A percentile compares a stretch with the other conserved stretches of the same genome.
These are phyloP conservation scores for Hymenoscyphus fraxineus DNA, from an alignment of 2,329 filamentous ascomycete genomes.

Conservation along the genomic window DNA sequence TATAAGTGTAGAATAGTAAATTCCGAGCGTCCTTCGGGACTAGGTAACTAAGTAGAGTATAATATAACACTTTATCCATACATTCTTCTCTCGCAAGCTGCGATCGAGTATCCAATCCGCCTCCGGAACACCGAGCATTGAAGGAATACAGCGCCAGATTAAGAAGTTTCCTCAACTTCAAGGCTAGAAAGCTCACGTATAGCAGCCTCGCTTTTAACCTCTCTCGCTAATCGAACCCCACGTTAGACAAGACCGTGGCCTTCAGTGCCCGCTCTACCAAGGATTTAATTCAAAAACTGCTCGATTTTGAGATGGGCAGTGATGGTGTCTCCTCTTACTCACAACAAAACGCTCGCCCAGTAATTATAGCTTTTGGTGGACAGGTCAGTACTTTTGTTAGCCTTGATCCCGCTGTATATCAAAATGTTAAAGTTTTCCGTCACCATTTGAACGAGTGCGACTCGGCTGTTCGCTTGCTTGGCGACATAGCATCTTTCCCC, in stretches of 20 bases:
- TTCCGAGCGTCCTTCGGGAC: no score
- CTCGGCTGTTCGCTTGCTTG: constrained; percentile 4
- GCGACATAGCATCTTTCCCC: constrained; percentile 17
- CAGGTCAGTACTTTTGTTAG: constrained; percentile 13
- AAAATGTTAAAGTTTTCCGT: constrained; percentile 12
- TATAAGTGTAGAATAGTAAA: no score
- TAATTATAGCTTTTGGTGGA: constrained; percentile 37
- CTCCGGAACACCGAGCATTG: background rate
- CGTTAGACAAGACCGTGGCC: background rate
- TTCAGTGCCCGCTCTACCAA: background rate
- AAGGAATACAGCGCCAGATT: background rate
- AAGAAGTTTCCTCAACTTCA: background rate
- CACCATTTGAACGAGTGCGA: constrained; percentile 19
- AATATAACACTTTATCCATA: no score
- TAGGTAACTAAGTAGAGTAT: no score
- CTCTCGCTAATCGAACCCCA: background rate
- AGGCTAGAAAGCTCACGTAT: no score
- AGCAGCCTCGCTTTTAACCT: background rate
- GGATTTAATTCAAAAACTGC: constrained; percentile 15
- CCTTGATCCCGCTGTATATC: constrained; percentile 9
- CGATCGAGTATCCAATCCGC: no score
- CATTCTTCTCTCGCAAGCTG: no score
- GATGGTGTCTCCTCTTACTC: no score
- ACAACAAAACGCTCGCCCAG: constrained; percentile 20
- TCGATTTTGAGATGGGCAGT: background rate